Evolutionary conservation across 1,139 yeast species (phyloP).

Genomic region (Yamadazyma aaseri): DNA sequence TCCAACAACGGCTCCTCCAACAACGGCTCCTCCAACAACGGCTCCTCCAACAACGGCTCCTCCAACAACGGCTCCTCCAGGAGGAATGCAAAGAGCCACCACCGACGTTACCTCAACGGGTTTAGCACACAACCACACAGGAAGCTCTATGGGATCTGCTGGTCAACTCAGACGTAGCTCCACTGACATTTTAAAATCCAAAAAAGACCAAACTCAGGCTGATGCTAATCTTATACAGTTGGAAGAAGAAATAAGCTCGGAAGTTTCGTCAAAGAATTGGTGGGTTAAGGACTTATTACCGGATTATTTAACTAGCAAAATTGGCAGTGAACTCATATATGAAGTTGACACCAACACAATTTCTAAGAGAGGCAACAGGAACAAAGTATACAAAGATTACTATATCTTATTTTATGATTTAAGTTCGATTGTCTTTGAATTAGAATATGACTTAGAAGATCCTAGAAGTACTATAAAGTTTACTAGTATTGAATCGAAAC

Average conservation of each 20-base stretch:
- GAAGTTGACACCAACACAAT: conserved; percentile 65
- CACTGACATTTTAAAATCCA: conserved; percentile 12
- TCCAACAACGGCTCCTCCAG: neutral
- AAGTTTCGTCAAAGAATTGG: conserved; percentile 48
- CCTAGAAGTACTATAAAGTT: conserved; percentile 55
- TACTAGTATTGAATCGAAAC: conserved; percentile 38
- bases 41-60: conserved; percentile 9
- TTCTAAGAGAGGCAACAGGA: conserved; percentile 56
- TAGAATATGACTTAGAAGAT: conserved; percentile 53
- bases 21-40: conserved; percentile 2
- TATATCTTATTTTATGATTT: conserved; percentile 75
- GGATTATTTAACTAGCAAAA: conserved; percentile 42
- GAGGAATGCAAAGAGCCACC: conserved; percentile 17
- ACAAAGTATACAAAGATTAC: conserved; percentile 57
- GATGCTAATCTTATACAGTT: conserved; percentile 25
- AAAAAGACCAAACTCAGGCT: conserved; percentile 29
- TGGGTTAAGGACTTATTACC: conserved; percentile 68
- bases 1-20: conserved; percentile 8
- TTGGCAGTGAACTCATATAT: conserved; percentile 50
- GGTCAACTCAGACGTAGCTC: conserved; percentile 15
- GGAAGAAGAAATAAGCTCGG: conserved; percentile 32
- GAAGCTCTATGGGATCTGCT: conserved; percentile 23
- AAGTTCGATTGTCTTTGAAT: conserved; percentile 61
- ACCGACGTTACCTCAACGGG: conserved; percentile 22
- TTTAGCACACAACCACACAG: conserved; percentile 22